Evolutionary conservation across 2,329 filamentous ascomycete species (phyloP).

Genomic region (Parastagonospora nodorum): DNA sequence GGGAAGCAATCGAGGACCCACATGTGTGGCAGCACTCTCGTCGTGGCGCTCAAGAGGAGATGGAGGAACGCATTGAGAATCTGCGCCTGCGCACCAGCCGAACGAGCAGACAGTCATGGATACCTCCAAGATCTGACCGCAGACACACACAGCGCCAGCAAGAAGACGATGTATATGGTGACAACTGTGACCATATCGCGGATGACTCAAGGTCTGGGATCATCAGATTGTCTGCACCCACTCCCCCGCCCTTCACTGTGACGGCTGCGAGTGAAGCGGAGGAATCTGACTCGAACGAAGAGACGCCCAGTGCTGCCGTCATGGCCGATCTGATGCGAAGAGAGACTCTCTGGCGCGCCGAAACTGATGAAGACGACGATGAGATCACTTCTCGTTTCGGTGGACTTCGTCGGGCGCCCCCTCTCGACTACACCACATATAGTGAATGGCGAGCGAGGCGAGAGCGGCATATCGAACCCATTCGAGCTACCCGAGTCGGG

Average conservation of each 20-base stretch:
- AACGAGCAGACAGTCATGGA: slow-evolving; percentile 7
- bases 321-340: slow-evolving; percentile 48
- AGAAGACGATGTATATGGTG: slow-evolving; percentile 28
- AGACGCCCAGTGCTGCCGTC: slow-evolving; percentile 44
- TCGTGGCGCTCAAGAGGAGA: slow-evolving; percentile 27
- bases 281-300: slow-evolving; percentile 43
- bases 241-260: slow-evolving; percentile 49
- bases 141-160: slow-evolving; percentile 8
- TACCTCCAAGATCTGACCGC: slow-evolving; percentile 4
- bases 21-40: slow-evolving; percentile 39
- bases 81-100: slow-evolving; percentile 25
- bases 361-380: slow-evolving; percentile 47
- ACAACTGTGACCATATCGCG: slow-evolving; percentile 38
- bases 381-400: slow-evolving; percentile 30
- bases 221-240: slow-evolving; percentile 40
- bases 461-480: slow-evolving; percentile 28
- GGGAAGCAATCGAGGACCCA: slow-evolving; percentile 43
- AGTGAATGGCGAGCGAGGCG: slow-evolving; percentile 32
- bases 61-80: slow-evolving; percentile 34
- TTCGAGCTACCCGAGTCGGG: slow-evolving; percentile 36
- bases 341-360: slow-evolving; percentile 44
- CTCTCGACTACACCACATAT: slow-evolving; percentile 33
- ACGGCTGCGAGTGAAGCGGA: slow-evolving; percentile 44
- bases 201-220: slow-evolving; percentile 25
- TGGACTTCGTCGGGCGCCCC: slow-evolving; percentile 26